These are phyloP conservation scores for Chlorella sorokiniana DNA, from an alignment of 139 green algal species.

Conservation along the genomic window DNA sequence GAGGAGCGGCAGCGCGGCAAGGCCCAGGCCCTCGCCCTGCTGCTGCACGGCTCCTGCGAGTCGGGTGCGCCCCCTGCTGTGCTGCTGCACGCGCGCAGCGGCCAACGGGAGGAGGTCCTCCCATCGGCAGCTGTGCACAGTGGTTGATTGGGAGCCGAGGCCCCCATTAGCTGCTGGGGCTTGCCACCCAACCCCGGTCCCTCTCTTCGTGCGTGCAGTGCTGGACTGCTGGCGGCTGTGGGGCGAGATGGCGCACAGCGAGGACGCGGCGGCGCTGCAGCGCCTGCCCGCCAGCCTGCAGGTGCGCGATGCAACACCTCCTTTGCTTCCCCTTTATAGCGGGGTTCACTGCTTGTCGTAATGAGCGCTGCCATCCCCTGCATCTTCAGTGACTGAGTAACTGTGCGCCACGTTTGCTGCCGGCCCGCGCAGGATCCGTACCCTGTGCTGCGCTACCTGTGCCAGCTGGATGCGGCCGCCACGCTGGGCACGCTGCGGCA, in stretches of 20 bases:
- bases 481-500: conserved; percentile 47
- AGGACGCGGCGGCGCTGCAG: neutral
- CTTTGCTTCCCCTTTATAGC: neutral
- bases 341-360: too few relatives aligned
- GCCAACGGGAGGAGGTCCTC: too few relatives aligned
- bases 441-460: conserved; percentile 50
- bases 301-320: neutral
- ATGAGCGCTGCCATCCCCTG: neutral
- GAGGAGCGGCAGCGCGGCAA: conserved; percentile 26
- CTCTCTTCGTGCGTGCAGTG: neutral
- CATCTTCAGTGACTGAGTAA: neutral
- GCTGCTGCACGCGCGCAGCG: too few relatives aligned
- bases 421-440: conserved; percentile 20
- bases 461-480: conserved; percentile 40
- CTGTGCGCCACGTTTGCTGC: neutral
- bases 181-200: neutral
- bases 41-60: conserved; percentile 40
- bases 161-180: too few relatives aligned
- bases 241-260: conserved; percentile 30
- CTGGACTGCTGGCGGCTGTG: conserved; percentile 39
- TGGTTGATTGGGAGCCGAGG: too few relatives aligned
- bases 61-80: neutral
- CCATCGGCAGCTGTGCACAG: too few relatives aligned
- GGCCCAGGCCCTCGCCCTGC: conserved; percentile 47
- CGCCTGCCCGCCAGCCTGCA: conserved; percentile 7